These are phyloP conservation scores for Kwoniella mangroviensis DNA, from an alignment of 768 basidiomycete species.

Conservation along the genomic window DNA sequence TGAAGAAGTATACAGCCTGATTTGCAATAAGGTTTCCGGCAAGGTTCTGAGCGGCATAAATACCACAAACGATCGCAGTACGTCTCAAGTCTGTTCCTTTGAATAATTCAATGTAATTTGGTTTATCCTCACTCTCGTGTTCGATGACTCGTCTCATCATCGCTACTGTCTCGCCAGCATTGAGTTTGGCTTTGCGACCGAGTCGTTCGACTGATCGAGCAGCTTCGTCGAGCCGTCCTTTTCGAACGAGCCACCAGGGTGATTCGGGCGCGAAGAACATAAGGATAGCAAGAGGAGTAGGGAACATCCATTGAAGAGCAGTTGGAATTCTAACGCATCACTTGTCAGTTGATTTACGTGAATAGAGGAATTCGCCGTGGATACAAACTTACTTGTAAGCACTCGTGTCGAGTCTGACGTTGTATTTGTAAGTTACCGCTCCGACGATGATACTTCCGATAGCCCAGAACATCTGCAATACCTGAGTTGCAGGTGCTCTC, in stretches of 20 bases:
- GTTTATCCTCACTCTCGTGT: slow-evolving; percentile 25
- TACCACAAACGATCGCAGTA: slow-evolving; percentile 45
- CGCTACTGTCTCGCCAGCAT: slow-evolving; percentile 39
- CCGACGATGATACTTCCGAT: slow-evolving; percentile 54
- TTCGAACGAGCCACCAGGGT: slow-evolving; percentile 54
- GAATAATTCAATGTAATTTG: slow-evolving; percentile 50
- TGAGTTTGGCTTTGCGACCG: slow-evolving; percentile 26
- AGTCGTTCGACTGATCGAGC: slow-evolving; percentile 38
- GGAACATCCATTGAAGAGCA: slow-evolving; percentile 55
- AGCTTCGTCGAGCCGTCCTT: slow-evolving; percentile 44
- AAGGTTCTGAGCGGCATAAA: slow-evolving; percentile 52
- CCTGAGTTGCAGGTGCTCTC: slow-evolving; percentile 50
- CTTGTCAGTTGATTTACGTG: neutral
- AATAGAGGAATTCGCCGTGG: neutral
- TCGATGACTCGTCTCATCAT: slow-evolving; percentile 55
- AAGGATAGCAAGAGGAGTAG: slow-evolving; percentile 43
- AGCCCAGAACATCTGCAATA: slow-evolving; percentile 56
- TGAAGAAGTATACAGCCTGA: slow-evolving; percentile 47
- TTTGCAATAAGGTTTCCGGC: slow-evolving; percentile 48
- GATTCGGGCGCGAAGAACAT: slow-evolving; percentile 54
- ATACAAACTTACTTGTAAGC: slow-evolving; percentile 29
- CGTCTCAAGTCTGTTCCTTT: slow-evolving; percentile 41
- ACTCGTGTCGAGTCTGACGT: slow-evolving; percentile 19
- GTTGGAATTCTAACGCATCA: slow-evolving; percentile 34
- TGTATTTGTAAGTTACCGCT: slow-evolving; percentile 48